phyloP scores from a whole-genome alignment of 2,329 filamentous ascomycete genomes.

The Diaporthe citrichinensis region DNA sequence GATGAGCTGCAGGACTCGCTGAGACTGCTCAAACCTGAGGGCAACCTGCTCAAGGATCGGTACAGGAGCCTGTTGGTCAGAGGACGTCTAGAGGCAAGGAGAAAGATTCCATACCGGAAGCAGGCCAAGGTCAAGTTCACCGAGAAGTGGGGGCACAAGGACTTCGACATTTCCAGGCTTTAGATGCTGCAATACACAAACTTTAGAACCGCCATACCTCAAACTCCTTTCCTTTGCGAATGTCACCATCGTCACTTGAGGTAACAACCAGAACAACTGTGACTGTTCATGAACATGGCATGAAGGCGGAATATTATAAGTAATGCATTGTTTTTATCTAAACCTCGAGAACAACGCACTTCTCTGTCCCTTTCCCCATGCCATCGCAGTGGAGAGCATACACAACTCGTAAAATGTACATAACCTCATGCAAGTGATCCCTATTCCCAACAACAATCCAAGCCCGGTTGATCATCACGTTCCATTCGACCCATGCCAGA shows the following conservation, averaged over 20 bases:
- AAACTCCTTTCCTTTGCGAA: background rate
- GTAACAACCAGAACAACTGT: too few relatives aligned
- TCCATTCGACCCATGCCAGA: background rate
- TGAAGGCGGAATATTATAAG: background rate
- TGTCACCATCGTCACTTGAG: background rate
- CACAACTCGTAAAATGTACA: constrained; percentile 20
- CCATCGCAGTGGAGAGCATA: constrained; percentile 6
- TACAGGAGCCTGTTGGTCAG: constrained; percentile 91
- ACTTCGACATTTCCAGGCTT: constrained; percentile 73
- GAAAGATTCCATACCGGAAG: constrained; percentile 84
- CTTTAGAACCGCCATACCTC: background rate
- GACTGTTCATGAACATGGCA: background rate
- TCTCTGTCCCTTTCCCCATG: background rate
- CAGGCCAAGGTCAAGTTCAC: constrained; percentile 85
- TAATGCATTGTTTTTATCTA: constrained; percentile 36
- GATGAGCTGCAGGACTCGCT: constrained; percentile 88
- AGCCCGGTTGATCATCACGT: constrained; percentile 15
- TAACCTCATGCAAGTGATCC: constrained; percentile 7
- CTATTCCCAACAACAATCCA: constrained; percentile 6
- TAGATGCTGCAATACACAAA: constrained; percentile 27
- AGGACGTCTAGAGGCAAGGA: constrained; percentile 89
- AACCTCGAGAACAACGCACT: constrained; percentile 4
- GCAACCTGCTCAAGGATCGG: constrained; percentile 92
- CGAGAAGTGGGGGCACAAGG: constrained; percentile 99
- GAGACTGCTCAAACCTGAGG: constrained; percentile 89